phyloP scores from a whole-genome alignment of 2,329 filamentous ascomycete genomes.

The Sporothrix globosa region DNA sequence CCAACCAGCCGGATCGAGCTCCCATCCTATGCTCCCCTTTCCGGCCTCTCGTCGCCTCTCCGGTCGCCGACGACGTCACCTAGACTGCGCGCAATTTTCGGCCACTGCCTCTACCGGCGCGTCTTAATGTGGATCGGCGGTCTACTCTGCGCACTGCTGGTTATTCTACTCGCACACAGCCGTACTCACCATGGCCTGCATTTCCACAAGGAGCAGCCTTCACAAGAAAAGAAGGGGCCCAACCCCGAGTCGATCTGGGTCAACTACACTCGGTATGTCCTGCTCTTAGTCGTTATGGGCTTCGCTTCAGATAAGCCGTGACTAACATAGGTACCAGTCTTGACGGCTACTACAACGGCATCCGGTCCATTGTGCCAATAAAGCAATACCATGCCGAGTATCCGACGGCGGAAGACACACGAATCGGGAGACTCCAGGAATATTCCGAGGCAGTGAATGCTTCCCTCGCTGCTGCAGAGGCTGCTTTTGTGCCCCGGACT shows the following conservation, averaged over 20 bases:
- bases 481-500: not conserved
- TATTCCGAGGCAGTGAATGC: constrained; percentile 26
- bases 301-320: not conserved
- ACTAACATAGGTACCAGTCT: constrained; percentile 57
- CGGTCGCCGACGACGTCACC: constrained; percentile 18
- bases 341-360: constrained; percentile 76
- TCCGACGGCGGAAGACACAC: constrained; percentile 51
- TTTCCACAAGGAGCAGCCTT: constrained; percentile 37
- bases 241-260: constrained; percentile 43
- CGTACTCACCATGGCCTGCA: constrained; percentile 36
- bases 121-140: constrained; percentile 56
- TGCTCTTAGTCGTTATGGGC: not conserved
- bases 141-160: constrained; percentile 37
- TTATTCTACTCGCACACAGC: constrained; percentile 38
- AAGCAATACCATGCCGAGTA: constrained; percentile 73
- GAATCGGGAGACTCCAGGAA: constrained; percentile 28
- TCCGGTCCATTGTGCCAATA: constrained; percentile 68
- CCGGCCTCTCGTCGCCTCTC: constrained; percentile 8
- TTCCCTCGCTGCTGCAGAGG: constrained; percentile 40
- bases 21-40: constrained; percentile 32
- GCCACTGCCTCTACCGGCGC: constrained; percentile 57
- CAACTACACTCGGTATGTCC: constrained; percentile 50
- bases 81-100: constrained; percentile 45
- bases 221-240: constrained; percentile 40
- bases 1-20: constrained; percentile 29